phyloP scores from a whole-genome alignment of 2,329 filamentous ascomycete genomes.

The Epichloe sylvatica region DNA sequence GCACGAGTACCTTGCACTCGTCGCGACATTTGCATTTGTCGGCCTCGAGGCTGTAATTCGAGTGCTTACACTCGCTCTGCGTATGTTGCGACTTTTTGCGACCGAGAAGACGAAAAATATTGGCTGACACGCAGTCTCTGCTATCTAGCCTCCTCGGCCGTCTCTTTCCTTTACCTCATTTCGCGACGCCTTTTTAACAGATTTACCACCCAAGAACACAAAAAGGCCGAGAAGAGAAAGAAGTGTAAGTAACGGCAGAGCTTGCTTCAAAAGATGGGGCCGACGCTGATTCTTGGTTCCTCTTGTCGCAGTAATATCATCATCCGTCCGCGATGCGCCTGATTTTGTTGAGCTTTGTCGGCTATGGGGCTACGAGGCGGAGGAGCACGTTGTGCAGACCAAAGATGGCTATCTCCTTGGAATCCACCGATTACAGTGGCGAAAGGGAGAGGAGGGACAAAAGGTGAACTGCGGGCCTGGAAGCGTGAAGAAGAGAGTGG shows the following conservation, averaged over 20 bases:
- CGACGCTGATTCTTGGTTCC: conserved; percentile 35
- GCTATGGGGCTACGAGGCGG: conserved; percentile 80
- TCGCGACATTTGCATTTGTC: conserved; percentile 72
- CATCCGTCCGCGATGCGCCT: conserved; percentile 68
- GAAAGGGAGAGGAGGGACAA: conserved; percentile 64
- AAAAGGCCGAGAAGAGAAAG: conserved; percentile 52
- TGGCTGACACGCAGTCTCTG: conserved; percentile 22
- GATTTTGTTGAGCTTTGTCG: conserved; percentile 93
- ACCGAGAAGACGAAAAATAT: conserved; percentile 2
- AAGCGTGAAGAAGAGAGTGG: conserved; percentile 65
- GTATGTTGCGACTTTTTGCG: conserved; percentile 34
- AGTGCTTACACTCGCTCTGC: conserved; percentile 75
- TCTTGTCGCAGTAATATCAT: conserved; percentile 43
- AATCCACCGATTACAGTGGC: conserved; percentile 74
- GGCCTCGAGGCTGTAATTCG: conserved; percentile 71
- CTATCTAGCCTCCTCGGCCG: conserved; percentile 55
- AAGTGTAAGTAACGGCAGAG: conserved; percentile 34
- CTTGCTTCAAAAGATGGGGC: conserved; percentile 12
- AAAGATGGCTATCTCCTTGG: conserved; percentile 87
- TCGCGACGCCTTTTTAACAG: conserved; percentile 74
- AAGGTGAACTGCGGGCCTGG: conserved; percentile 60
- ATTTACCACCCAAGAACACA: conserved; percentile 56
- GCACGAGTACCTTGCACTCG: conserved; percentile 74
- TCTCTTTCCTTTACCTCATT: conserved; percentile 67
- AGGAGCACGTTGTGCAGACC: conserved; percentile 93